Evolutionary conservation across 2,329 filamentous ascomycete species (phyloP), one percentile per base, ranked within the genome.

Genomic region (Neonectria coccinea): DNA sequence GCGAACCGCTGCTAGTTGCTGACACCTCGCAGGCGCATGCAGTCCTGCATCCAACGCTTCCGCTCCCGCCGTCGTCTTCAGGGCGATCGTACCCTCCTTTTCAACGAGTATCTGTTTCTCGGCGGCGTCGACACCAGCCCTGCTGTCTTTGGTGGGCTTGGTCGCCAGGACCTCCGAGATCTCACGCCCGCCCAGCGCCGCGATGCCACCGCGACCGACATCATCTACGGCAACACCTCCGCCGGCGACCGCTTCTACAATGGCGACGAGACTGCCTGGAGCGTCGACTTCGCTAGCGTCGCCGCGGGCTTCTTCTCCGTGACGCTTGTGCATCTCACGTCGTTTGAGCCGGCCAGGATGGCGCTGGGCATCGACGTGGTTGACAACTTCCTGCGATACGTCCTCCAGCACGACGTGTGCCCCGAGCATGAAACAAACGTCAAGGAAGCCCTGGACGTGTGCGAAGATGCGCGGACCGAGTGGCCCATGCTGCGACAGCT

Each of bases 361-460:
- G 79, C 85, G n/a, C 57, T 60, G 4, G 89, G 88, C 3, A 88
- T 90, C 20, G 84, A 86, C 36, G 87, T 97, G 0, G 84, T 97
- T 44, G 87, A 88, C 64, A 97, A 96, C 75, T 98, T 98, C 75
- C 87, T 97, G 67, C 92, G 93, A 68, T 99, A 97, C 70, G 83
- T 98, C 1, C 83, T 94, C 10, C 87, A 91, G 65, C 94, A 98
- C 74, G 87, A 92, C 41, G 95, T 97, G 16, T 97, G 94, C 73
- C 91, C 92, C 0, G 96, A 98, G 76, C 92, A 94, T 74, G 82
- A 79, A 0, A 81, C 85, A 1, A 87, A 95, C 67, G 83, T 98
- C 62, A 79, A 86, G 16, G 81, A 84, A 0, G 93, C 94, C 0
- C 82, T 91, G 8, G 76, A 77, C 1, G 76, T 95, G 29, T 97